A percentile compares a stretch with the other conserved stretches of the same genome.
Conservation (phyloP, 2,329 filamentous ascomycete species). For the Ophiostoma ulmi region DNA sequence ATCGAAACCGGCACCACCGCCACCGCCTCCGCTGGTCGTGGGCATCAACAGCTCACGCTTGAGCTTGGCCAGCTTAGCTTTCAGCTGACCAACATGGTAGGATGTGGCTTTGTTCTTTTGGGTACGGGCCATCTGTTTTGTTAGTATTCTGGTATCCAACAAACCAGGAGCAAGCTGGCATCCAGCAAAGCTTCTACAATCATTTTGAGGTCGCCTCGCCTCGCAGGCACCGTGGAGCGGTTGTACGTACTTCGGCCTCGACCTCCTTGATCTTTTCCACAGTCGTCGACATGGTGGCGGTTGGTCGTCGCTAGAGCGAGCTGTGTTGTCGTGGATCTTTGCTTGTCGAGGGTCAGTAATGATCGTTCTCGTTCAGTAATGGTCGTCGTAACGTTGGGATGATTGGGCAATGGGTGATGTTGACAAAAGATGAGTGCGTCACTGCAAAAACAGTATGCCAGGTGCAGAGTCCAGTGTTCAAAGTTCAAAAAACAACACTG, state of each 20-base stretch:
- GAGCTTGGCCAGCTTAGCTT: conserved; percentile 96
- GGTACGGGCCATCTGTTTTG: conserved; percentile 76
- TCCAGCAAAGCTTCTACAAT: no score
- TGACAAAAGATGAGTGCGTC: conserved; percentile 11
- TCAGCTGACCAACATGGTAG: conserved; percentile 90
- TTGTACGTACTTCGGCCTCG: conserved; percentile 74
- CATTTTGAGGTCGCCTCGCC: no score
- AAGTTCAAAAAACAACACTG: conserved; percentile 5
- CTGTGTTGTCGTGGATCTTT: neutral
- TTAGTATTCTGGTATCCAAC: neutral
- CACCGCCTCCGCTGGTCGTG: conserved; percentile 70
- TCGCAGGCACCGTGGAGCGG: neutral
- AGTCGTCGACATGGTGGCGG: conserved; percentile 80
- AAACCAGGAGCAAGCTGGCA: neutral
- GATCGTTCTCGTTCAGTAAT: neutral
- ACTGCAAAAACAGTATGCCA: neutral
- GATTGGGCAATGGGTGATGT: neutral
- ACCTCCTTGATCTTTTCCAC: conserved; percentile 99
- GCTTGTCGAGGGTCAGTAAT: neutral
- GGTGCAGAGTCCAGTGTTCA: neutral
- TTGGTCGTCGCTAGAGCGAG: conserved; percentile 17
- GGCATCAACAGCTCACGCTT: conserved; percentile 94
- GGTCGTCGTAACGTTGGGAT: neutral
- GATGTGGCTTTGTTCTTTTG: conserved; percentile 97
- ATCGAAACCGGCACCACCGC: conserved; percentile 85